phyloP scores from a whole-genome alignment of 202 grass and related monocot species.

The Cymbopogon flexuosus region DNA sequence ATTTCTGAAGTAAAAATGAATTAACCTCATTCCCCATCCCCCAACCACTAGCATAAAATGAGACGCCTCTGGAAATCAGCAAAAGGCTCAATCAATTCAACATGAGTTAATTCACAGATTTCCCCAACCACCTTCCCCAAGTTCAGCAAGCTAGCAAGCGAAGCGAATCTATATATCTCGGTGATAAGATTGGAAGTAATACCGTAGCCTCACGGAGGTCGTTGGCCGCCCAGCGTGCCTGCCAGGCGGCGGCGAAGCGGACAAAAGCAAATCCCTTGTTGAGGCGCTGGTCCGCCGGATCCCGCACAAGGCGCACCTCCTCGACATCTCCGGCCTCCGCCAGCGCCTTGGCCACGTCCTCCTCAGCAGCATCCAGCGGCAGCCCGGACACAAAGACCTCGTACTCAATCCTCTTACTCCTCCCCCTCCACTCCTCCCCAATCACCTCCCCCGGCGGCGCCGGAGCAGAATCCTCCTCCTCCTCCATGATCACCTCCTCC shows the following conservation, averaged over 20 bases:
- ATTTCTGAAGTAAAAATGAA: background rate
- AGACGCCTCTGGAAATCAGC: background rate
- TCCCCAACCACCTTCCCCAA: background rate
- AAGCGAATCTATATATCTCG: background rate
- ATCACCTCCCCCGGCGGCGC: background rate
- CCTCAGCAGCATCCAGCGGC: conserved; percentile 35
- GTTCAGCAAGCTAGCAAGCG: background rate
- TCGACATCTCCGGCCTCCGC: conserved; percentile 39
- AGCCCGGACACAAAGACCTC: conserved; percentile 50
- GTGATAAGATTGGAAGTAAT: background rate
- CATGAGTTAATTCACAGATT: background rate
- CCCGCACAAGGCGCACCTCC: conserved; percentile 49
- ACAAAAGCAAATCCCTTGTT: conserved; percentile 55
- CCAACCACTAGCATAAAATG: background rate
- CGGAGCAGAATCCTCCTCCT: background rate
- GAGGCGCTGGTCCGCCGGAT: conserved; percentile 18
- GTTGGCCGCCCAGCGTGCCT: conserved; percentile 44
- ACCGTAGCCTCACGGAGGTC: conserved; percentile 39
- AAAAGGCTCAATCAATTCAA: conserved; percentile 20
- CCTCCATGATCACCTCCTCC: background rate
- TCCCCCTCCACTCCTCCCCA: background rate
- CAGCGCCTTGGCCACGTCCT: conserved; percentile 38
- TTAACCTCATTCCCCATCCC: background rate
- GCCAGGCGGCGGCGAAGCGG: conserved; percentile 42
- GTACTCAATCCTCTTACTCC: conserved; percentile 31